Evolutionary conservation across 192 early-diverging fungal genomes (phyloP).

Genomic region (Funneliformis geosporum): DNA sequence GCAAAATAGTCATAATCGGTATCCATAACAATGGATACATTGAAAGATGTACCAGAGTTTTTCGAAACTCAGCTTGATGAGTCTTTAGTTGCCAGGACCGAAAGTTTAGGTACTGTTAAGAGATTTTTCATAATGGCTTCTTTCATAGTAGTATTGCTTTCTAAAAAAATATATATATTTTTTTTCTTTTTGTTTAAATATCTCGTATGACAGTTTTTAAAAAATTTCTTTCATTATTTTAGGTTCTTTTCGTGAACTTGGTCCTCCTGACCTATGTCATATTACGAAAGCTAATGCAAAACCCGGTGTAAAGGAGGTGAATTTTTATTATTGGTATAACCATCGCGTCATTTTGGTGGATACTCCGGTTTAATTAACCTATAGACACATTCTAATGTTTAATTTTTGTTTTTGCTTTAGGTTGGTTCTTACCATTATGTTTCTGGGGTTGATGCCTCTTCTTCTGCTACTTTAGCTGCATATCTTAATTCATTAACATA

Average conservation of each 20-base stretch:
- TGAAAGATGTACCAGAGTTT: conserved; percentile 92
- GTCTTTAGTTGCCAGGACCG: conserved; percentile 81
- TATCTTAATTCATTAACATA: conserved; percentile 97
- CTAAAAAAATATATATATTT: neutral
- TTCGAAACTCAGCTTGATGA: conserved; percentile 94
- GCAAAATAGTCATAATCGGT: neutral
- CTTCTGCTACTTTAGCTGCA: conserved; percentile 95
- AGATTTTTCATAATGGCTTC: neutral
- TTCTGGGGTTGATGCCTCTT: conserved; percentile 81
- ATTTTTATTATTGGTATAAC: neutral
- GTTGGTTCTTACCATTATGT: conserved; percentile 84
- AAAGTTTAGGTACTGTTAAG: conserved; percentile 76
- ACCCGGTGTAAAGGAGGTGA: conserved; percentile 74
- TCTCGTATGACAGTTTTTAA: conserved; percentile 5
- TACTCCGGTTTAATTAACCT: conserved; percentile 14
- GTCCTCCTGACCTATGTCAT: conserved; percentile 97
- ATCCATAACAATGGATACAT: conserved; percentile 52
- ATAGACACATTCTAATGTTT: neutral
- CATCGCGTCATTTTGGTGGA: neutral
- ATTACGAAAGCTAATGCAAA: conserved; percentile 91
- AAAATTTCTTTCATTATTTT: neutral
- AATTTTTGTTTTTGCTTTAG: conserved; percentile 49
- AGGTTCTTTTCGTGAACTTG: conserved; percentile 88
- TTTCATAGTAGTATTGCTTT: neutral
- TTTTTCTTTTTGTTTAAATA: neutral